Evolutionary conservation across 2,329 filamentous ascomycete genomes (phyloP).

Genomic region (Exserohilum turcica): DNA sequence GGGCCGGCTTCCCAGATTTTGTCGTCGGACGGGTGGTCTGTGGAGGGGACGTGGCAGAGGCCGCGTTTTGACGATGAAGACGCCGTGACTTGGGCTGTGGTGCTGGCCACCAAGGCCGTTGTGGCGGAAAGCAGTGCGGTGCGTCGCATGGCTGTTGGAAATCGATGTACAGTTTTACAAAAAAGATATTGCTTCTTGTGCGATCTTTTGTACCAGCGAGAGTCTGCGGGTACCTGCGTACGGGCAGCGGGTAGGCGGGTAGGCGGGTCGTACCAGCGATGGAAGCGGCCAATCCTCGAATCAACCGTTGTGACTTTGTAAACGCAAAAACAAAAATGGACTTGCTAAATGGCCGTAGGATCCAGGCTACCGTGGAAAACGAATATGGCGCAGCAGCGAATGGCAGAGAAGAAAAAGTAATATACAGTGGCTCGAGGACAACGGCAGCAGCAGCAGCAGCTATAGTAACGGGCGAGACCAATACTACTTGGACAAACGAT

Average conservation of each 20-base stretch:
- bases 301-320: background rate
- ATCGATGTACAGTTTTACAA: background rate
- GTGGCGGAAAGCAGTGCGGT: constrained; percentile 4
- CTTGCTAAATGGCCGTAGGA: background rate
- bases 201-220: background rate
- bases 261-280: background rate
- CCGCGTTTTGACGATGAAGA: constrained; percentile 69
- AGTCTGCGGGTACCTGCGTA: background rate
- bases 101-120: constrained; percentile 9
- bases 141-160: constrained; percentile 6
- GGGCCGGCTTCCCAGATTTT: constrained; percentile 65
- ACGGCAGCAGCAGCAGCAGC: background rate
- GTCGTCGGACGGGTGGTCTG: constrained; percentile 64
- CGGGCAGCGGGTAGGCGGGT: background rate
- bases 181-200: background rate
- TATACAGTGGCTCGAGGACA: no score
- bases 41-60: constrained; percentile 69
- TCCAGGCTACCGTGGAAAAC: background rate
- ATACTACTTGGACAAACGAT: background rate
- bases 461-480: background rate
- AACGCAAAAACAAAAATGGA: background rate
- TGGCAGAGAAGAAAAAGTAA: background rate
- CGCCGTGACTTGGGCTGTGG: constrained; percentile 33
- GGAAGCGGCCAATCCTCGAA: background rate
- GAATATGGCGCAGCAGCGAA: background rate